Base-by-base conservation (phyloP, 2,329 filamentous ascomycete genomes). In the Talaromyces sp. region DNA sequence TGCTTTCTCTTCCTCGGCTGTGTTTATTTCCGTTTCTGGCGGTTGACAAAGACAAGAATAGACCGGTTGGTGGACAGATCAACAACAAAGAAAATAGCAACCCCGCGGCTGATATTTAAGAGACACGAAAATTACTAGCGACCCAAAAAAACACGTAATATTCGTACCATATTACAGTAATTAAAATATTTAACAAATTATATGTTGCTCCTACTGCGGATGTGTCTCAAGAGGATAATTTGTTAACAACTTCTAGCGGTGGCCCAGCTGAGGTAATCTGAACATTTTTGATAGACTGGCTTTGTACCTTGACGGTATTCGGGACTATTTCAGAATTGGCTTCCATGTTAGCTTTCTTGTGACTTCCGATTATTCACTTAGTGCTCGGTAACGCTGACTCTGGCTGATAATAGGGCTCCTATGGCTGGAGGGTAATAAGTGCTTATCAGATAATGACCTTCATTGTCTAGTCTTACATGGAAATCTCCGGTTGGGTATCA, bases 231-330 rank as follows among this genome's bases (percentile, higher is more conserved):
- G 31, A 10, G 3, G 3, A 11, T 32, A 11, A 3, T 11, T 11
- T 32, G 31, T 11, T 32, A 10, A 32, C 31, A 32, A 32, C 1
- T 32, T 32, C 32, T 52, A 59, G 52, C 19, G 58, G 58, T 3
- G 58, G 58, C n/a, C 29, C 41, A 41, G 58, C 58, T 3, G 58
- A 53, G 12, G 12, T 46, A 14, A 46, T 60, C 5, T 60, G 55
- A n/a, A 31, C 41, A 10, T 60, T 55, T 17, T n/a, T 60, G 9
- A 27, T 60, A 8, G 58, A 41, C 43, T 60, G 58, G 58, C 31
- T 54, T 24, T 53, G 53, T 12, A 56, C 58, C 1, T 31, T 46
- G 6, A 38, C 52, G 5, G 32, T 56, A 3, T 60, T 60, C 7
- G 29, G 52, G 9, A 43, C 54, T 9, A 46, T 60, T 35, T 32